These are phyloP conservation scores for Hericium alpestre DNA, from an alignment of 768 basidiomycete genomes.

Conservation along the genomic window DNA sequence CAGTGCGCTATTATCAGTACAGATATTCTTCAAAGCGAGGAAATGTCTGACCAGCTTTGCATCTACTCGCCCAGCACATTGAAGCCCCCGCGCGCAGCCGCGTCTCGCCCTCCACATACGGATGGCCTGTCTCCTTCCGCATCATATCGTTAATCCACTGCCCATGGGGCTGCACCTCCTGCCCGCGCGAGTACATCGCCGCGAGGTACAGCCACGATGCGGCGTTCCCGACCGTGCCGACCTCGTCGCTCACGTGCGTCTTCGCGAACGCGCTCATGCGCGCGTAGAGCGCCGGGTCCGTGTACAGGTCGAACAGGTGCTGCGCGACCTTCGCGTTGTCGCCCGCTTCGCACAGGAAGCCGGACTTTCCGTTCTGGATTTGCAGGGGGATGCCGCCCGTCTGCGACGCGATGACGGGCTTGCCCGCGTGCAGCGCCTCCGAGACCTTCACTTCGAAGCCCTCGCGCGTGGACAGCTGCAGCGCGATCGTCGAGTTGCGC, in stretches of 20 bases:
- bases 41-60: background rate
- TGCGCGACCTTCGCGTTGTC: conserved; percentile 69
- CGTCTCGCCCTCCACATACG: conserved; percentile 57
- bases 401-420: conserved; percentile 71
- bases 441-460: conserved; percentile 98
- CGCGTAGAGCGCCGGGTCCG: conserved; percentile 52
- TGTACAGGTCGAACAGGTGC: conserved; percentile 68
- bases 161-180: conserved; percentile 70
- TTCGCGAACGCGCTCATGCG: conserved; percentile 37
- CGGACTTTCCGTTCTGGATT: conserved; percentile 78
- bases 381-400: conserved; percentile 95
- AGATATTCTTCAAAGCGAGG: background rate
- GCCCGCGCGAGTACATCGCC: conserved; percentile 67
- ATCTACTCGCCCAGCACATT: conserved; percentile 4
- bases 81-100: conserved; percentile 40
- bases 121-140: conserved; percentile 65
- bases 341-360: conserved; percentile 70
- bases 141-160: conserved; percentile 80
- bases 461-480: conserved; percentile 88
- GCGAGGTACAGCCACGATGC: conserved; percentile 59
- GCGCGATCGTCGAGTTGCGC: conserved; percentile 80
- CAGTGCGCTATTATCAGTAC: background rate
- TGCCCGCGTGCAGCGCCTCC: conserved; percentile 85
- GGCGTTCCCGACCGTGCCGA: conserved; percentile 74
- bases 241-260: conserved; percentile 76